Percentiles rank a stretch among this genome's conserved stretches.
These are phyloP conservation scores for Artemisia tridentata DNA, from an alignment of 129 eudicot species.

Conservation along the genomic window DNA sequence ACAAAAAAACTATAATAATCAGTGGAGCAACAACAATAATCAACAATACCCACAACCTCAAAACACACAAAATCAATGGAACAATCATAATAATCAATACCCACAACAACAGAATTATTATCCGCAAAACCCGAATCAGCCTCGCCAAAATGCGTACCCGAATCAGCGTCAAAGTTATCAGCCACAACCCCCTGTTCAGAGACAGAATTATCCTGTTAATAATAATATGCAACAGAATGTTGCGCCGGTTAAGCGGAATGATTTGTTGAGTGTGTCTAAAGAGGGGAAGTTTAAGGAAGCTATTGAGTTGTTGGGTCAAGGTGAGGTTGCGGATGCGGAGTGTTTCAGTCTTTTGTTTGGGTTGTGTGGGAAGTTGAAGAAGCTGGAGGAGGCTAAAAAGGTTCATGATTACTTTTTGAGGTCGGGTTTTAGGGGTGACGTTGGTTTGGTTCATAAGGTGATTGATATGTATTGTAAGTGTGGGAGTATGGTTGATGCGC, in stretches of 20 bases:
- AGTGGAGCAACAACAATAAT: slow-evolving; percentile 24
- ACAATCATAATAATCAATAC: slow-evolving; percentile 14
- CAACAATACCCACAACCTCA: neutral
- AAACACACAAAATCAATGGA: slow-evolving; percentile 16
- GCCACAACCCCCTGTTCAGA: slow-evolving; percentile 13
- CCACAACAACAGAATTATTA: slow-evolving; percentile 17
- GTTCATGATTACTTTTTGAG: slow-evolving; percentile 42
- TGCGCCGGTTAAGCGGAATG: neutral
- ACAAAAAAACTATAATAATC: slow-evolving; percentile 20
- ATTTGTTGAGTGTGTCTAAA: neutral
- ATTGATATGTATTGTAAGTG: slow-evolving; percentile 41
- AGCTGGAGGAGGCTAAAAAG: slow-evolving; percentile 40
- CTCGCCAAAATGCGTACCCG: slow-evolving; percentile 1
- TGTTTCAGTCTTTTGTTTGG: slow-evolving; percentile 27
- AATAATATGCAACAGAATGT: neutral
- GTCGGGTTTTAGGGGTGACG: slow-evolving; percentile 35
- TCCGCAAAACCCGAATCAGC: slow-evolving; percentile 23
- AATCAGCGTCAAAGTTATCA: slow-evolving; percentile 6
- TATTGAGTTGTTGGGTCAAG: slow-evolving; percentile 1
- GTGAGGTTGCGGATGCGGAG: slow-evolving; percentile 29
- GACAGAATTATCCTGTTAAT: slow-evolving; percentile 10
- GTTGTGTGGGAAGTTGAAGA: slow-evolving; percentile 33
- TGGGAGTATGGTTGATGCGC: slow-evolving; percentile 41
- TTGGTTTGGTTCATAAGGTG: slow-evolving; percentile 22
- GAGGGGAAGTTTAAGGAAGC: slow-evolving; percentile 3